Percentiles rank a stretch among this genome's conserved stretches.
phyloP scores from a whole-genome alignment of 2,329 filamentous ascomycete species.

The Pestalotiopsis sp. region DNA sequence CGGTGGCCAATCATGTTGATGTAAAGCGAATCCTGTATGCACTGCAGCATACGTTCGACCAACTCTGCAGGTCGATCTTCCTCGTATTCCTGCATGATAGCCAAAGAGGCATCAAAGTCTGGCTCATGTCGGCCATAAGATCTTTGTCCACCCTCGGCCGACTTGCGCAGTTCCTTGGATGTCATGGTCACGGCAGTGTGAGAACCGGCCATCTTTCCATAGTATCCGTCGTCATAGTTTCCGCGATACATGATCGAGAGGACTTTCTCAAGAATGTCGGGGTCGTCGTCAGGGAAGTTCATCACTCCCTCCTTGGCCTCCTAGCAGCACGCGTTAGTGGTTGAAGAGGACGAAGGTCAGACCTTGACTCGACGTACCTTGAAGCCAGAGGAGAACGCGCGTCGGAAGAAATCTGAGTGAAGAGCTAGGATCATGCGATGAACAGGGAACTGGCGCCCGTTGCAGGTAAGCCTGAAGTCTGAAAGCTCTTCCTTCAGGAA shows the following conservation, averaged over 20 bases:
- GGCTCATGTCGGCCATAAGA: no score
- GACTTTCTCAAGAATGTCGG: not conserved
- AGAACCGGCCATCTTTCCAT: not conserved
- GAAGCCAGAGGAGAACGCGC: no score
- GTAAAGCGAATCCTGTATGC: no score
- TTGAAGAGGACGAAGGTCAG: not conserved
- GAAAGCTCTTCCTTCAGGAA: not conserved
- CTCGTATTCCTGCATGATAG: no score
- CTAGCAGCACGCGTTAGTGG: not conserved
- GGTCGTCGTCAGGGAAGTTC: not conserved
- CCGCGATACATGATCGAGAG: not conserved
- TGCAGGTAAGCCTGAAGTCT: not conserved
- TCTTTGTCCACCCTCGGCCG: no score
- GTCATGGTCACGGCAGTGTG: not conserved
- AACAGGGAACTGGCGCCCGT: not conserved
- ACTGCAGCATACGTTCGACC: no score
- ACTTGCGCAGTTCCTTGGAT: accelerated
- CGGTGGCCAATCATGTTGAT: no score
- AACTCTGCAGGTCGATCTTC: no score
- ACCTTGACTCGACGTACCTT: not conserved
- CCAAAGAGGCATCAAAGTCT: no score
- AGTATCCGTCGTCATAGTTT: not conserved
- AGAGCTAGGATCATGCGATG: not conserved
- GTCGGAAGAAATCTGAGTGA: no score
- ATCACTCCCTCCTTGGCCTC: not conserved